Conservation (phyloP, 2,329 filamentous ascomycete species). For the Colletotrichum scovillei region DNA sequence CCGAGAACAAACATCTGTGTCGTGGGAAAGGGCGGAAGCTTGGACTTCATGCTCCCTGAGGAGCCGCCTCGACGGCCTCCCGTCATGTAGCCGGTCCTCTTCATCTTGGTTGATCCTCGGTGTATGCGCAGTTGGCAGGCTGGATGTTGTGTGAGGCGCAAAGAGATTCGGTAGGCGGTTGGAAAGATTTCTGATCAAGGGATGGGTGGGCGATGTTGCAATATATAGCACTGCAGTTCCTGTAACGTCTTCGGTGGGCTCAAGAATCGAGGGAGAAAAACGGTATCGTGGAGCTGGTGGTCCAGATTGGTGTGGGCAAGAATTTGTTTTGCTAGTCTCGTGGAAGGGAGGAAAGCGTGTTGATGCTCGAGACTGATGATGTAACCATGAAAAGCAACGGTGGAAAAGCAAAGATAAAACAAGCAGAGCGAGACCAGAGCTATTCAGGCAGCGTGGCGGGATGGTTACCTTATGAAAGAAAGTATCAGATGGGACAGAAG, state of each 20-base stretch:
- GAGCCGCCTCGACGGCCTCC: constrained; percentile 23
- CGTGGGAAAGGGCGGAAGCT: constrained; percentile 48
- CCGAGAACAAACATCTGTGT: constrained; percentile 64
- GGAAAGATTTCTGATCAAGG: not conserved
- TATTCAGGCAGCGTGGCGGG: constrained; percentile 32
- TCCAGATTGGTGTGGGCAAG: constrained; percentile 30
- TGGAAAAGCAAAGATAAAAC: constrained; percentile 36
- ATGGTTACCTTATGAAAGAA: constrained; percentile 28
- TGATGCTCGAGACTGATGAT: constrained; percentile 27
- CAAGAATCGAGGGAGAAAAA: constrained; percentile 25
- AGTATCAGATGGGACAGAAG: constrained; percentile 32
- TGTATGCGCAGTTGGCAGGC: constrained; percentile 3
- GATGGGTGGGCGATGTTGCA: not conserved
- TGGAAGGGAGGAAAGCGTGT: constrained; percentile 23
- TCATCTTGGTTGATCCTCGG: constrained; percentile 24
- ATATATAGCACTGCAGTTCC: constrained; percentile 19
- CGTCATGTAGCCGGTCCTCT: constrained; percentile 35
- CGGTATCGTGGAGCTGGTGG: constrained; percentile 8
- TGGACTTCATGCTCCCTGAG: constrained; percentile 17
- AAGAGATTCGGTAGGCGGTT: not conserved
- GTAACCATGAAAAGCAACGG: constrained; percentile 32
- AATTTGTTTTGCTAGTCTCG: constrained; percentile 29
- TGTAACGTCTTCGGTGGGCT: not conserved
- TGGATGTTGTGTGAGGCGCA: not conserved
- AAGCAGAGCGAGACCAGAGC: constrained; percentile 23